Evolutionary conservation across 305 asterid genomes (phyloP).

Genomic region (Solanum chacoense): DNA sequence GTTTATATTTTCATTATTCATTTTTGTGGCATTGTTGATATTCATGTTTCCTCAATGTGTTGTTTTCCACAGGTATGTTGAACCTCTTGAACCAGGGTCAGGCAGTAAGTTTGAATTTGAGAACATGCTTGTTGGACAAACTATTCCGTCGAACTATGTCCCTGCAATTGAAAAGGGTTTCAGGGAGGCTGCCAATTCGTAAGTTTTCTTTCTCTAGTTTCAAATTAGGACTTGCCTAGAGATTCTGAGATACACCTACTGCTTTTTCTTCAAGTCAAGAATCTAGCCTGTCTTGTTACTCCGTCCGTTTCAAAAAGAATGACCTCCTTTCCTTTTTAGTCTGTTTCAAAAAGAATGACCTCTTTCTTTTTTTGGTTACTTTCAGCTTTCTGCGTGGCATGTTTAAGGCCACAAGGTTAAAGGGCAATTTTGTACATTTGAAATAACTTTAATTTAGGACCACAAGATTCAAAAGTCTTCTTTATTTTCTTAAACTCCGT

Average conservation of each 20-base stretch:
- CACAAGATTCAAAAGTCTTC: too few relatives aligned
- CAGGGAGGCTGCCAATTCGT: conserved; percentile 98
- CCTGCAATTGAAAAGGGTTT: conserved; percentile 98
- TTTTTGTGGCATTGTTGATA: background rate
- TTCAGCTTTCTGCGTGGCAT: too few relatives aligned
- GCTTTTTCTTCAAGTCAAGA: background rate
- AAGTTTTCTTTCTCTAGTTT: conserved; percentile 19
- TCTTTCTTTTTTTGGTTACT: too few relatives aligned
- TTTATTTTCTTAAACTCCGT: too few relatives aligned
- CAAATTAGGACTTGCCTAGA: background rate
- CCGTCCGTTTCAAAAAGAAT: too few relatives aligned
- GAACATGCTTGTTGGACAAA: conserved; percentile 81
- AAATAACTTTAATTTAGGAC: too few relatives aligned
- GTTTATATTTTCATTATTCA: background rate
- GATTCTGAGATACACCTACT: background rate
- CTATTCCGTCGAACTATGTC: conserved; percentile 77
- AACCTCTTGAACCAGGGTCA: conserved; percentile 80
- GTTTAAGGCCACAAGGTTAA: too few relatives aligned
- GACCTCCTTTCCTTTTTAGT: too few relatives aligned
- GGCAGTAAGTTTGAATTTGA: conserved; percentile 77
- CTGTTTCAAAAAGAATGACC: too few relatives aligned
- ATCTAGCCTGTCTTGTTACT: background rate
- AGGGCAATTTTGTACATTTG: too few relatives aligned
- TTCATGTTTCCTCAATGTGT: background rate
- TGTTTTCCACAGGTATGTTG: conserved; percentile 51